Evolutionary conservation across 495 filamentous ascomycete species (phyloP).

Genomic region (Hypoxylon cercidicola): DNA sequence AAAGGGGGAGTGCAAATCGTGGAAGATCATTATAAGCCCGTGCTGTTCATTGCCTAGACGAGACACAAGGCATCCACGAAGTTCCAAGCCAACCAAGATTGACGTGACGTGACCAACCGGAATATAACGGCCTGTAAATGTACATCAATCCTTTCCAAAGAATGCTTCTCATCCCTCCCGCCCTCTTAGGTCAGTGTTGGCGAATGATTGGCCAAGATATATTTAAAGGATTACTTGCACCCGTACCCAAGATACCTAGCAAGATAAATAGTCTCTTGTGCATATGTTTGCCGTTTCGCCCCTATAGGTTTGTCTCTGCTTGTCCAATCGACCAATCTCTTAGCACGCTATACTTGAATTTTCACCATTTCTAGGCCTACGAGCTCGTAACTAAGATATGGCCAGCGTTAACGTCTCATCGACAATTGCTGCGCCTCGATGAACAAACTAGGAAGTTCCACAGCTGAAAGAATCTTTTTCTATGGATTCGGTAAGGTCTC

Average conservation of each 20-base stretch:
- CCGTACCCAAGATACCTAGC: no score
- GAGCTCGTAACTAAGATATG: constrained; percentile 12
- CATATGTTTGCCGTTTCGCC: neutral
- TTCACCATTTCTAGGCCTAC: neutral
- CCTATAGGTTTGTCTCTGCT: neutral
- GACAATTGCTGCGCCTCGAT: constrained; percentile 33
- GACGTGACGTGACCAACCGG: constrained; percentile 17
- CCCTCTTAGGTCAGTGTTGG: no score
- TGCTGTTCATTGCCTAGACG: constrained; percentile 34
- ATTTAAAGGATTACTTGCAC: no score
- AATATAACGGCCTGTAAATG: neutral
- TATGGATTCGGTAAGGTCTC: constrained; percentile 9
- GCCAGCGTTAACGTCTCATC: constrained; percentile 24
- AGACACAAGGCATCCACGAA: constrained; percentile 26
- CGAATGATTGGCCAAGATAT: no score
- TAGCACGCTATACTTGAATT: constrained; percentile 11
- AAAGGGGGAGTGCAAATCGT: constrained; percentile 34
- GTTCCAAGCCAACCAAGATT: constrained; percentile 16
- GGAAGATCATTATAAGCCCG: constrained; percentile 34
- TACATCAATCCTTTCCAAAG: no score
- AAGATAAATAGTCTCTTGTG: no score
- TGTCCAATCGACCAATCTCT: neutral
- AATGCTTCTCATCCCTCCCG: no score
- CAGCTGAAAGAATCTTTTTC: constrained; percentile 5
- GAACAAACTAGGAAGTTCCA: constrained; percentile 14